A percentile compares a stretch with the other conserved stretches of the same genome.
Conservation (phyloP, 768 basidiomycete genomes). For the Suillus alpinus region DNA sequence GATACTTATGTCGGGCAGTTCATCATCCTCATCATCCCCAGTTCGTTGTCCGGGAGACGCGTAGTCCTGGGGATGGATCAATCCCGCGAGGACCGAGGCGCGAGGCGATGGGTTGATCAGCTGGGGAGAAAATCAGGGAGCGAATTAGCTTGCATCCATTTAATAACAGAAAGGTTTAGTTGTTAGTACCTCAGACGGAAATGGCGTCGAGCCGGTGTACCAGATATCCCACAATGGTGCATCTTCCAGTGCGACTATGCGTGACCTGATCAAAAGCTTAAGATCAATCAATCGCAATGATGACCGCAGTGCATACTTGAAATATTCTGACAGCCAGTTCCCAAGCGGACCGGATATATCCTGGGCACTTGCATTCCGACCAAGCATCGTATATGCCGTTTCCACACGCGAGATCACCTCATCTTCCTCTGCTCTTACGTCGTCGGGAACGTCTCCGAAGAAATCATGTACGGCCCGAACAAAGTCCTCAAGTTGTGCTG, state of each 20-base stretch:
- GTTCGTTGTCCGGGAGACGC: neutral
- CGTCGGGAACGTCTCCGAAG: conserved; percentile 32
- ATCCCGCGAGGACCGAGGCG: conserved; percentile 56
- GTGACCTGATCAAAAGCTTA: conserved; percentile 31
- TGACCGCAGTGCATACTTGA: conserved; percentile 38
- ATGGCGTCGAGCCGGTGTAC: conserved; percentile 64
- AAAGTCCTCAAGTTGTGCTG: conserved; percentile 33
- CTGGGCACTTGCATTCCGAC: conserved; percentile 17
- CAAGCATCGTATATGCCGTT: conserved; percentile 13
- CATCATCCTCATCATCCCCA: conserved; percentile 16
- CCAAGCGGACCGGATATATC: conserved; percentile 32
- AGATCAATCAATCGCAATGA: neutral
- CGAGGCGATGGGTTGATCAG: conserved; percentile 70
- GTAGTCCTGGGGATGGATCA: conserved; percentile 58
- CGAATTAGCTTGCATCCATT: conserved; percentile 2
- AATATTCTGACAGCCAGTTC: conserved; percentile 49
- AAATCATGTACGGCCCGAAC: conserved; percentile 40
- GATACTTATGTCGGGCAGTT: conserved; percentile 73
- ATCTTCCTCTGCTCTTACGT: conserved; percentile 33
- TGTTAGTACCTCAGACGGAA: conserved; percentile 60
- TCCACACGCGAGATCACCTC: conserved; percentile 26
- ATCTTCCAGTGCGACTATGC: conserved; percentile 47
- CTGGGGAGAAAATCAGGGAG: conserved; percentile 30
- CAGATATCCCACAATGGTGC: conserved; percentile 64
- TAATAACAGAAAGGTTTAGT: neutral